phyloP scores from a whole-genome alignment of 2,329 filamentous ascomycete genomes.

The Colletotrichum zoysiae region DNA sequence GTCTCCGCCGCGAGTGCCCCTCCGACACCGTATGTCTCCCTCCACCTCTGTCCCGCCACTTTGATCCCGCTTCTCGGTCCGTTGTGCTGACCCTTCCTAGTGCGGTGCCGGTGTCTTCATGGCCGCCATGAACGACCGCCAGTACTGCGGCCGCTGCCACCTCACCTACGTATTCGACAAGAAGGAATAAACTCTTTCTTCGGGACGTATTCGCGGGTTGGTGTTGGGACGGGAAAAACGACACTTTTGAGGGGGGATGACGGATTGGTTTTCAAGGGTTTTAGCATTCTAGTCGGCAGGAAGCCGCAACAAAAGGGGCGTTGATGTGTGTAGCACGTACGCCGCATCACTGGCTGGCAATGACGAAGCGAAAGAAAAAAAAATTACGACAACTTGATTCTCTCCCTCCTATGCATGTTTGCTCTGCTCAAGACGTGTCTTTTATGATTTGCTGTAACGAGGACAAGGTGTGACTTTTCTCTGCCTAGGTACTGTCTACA shows the following conservation, averaged over 20 bases:
- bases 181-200: conserved; percentile 57
- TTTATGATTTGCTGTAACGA: no score
- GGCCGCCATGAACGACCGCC: conserved; percentile 99
- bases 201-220: conserved; percentile 29
- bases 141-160: conserved; percentile 89
- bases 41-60: background rate
- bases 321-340: conserved; percentile 59
- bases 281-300: conserved; percentile 45
- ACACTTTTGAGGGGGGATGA: no score
- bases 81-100: conserved; percentile 62
- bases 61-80: background rate
- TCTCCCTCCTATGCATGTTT: background rate
- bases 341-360: conserved; percentile 46
- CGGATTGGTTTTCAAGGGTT: conserved; percentile 34
- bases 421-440: background rate
- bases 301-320: conserved; percentile 53
- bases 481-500: background rate
- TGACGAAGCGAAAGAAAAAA: conserved; percentile 43
- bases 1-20: conserved; percentile 97
- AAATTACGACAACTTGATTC: conserved; percentile 39
- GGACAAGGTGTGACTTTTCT: background rate
- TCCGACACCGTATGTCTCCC: conserved; percentile 79
- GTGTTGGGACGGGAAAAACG: conserved; percentile 15
- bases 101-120: conserved; percentile 99
- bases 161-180: conserved; percentile 81